Percentiles rank a stretch among this genome's conserved stretches.
These are phyloP conservation scores for Thielaviopsis punctulata DNA, from an alignment of 2,329 filamentous ascomycete species.

Conservation along the genomic window DNA sequence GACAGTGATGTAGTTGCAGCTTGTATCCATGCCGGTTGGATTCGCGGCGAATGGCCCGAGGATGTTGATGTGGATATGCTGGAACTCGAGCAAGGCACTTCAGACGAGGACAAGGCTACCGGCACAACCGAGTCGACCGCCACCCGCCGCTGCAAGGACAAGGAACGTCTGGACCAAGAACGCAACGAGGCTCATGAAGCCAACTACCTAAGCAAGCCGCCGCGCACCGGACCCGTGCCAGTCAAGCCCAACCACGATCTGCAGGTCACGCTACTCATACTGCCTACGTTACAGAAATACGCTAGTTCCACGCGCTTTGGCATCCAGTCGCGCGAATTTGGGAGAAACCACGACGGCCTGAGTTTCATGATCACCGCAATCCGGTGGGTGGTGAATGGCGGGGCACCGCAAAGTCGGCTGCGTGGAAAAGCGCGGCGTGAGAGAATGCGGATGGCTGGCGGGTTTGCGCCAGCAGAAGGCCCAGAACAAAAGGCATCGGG, in stretches of 20 bases:
- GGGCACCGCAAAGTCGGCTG: constrained; percentile 37
- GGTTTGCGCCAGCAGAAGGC: constrained; percentile 21
- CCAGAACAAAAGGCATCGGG: constrained; percentile 19
- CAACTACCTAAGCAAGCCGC: constrained; percentile 34
- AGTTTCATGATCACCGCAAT: constrained; percentile 73
- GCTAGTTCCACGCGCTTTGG: constrained; percentile 59
- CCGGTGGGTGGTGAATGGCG: constrained; percentile 70
- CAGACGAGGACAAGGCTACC: constrained; percentile 2
- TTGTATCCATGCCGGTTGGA: constrained; percentile 84
- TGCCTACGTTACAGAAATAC: constrained; percentile 67
- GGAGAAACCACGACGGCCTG: constrained; percentile 62
- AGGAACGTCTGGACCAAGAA: constrained; percentile 21
- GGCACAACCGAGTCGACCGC: not conserved
- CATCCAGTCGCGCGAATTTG: constrained; percentile 67
- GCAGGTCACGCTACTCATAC: constrained; percentile 70
- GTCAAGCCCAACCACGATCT: constrained; percentile 57
- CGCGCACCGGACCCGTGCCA: constrained; percentile 41
- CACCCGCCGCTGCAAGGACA: constrained; percentile 16
- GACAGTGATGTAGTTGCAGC: constrained; percentile 88
- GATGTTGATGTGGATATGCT: constrained; percentile 57
- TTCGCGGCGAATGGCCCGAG: constrained; percentile 72
- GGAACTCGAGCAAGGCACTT: constrained; percentile 28
- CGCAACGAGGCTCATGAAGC: constrained; percentile 18
- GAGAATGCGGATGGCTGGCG: constrained; percentile 35
- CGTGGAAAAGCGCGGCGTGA: constrained; percentile 38